phyloP scores from a whole-genome alignment of 768 basidiomycete species.

The Panaeolus cyanescens region DNA sequence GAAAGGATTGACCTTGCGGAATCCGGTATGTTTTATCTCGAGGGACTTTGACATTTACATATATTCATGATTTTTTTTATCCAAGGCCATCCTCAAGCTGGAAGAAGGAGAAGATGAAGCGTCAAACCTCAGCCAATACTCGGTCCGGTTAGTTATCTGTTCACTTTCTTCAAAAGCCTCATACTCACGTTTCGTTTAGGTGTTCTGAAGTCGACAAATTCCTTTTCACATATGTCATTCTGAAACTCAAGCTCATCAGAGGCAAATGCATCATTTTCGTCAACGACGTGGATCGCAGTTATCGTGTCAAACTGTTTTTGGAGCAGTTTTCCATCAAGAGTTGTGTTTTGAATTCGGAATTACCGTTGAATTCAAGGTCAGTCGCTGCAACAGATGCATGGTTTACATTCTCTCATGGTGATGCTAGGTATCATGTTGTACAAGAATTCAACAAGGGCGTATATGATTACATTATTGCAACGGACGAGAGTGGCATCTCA shows the following conservation, averaged over 20 bases:
- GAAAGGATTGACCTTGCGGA: constrained; percentile 85
- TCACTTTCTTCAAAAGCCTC: neutral
- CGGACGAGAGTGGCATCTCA: constrained; percentile 75
- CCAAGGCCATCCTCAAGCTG: constrained; percentile 79
- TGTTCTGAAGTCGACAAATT: constrained; percentile 98
- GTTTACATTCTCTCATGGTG: neutral
- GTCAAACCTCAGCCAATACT: constrained; percentile 82
- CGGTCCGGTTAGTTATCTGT: constrained; percentile 56
- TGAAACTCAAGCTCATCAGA: constrained; percentile 93
- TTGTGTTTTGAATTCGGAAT: constrained; percentile 94
- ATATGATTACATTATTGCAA: constrained; percentile 98
- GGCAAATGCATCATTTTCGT: constrained; percentile 98
- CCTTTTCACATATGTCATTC: constrained; percentile 91
- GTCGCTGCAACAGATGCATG: neutral
- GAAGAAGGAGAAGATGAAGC: constrained; percentile 88
- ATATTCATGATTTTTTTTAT: constrained; percentile 3
- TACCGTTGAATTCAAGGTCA: constrained; percentile 91
- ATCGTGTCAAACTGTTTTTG: constrained; percentile 95
- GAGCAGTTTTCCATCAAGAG: constrained; percentile 97
- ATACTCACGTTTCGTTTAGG: constrained; percentile 33
- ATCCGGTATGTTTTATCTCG: constrained; percentile 64
- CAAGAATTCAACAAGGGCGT: constrained; percentile 99
- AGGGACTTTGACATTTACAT: neutral
- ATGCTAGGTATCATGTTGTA: constrained; percentile 84
- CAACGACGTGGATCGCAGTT: constrained; percentile 92